Conservation (phyloP, 192 early-diverging fungal species). For the Coemansia sp. region DNA sequence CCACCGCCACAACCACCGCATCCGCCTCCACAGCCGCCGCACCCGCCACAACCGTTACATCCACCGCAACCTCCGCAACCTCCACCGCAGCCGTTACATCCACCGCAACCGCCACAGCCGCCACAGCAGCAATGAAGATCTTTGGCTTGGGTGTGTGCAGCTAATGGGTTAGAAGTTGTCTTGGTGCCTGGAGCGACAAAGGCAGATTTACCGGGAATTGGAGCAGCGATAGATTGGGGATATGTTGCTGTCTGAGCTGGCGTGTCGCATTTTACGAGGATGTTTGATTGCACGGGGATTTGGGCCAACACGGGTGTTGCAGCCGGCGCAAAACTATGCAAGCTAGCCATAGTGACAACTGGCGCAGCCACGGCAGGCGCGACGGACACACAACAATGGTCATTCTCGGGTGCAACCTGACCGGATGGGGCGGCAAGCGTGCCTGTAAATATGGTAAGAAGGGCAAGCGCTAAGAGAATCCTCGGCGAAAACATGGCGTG, state of each 20-base stretch:
- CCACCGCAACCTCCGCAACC: slow-evolving; percentile 24
- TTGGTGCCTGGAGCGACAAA: not conserved
- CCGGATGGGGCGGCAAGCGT: not conserved
- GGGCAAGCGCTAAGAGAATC: not conserved
- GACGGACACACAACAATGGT: slow-evolving; percentile 3
- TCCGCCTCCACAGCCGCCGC: no score
- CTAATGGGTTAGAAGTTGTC: not conserved
- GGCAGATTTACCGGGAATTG: not conserved
- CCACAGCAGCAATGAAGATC: slow-evolving; percentile 39
- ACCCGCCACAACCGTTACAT: slow-evolving; percentile 1
- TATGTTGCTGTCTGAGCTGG: not conserved
- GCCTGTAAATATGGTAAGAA: not conserved
- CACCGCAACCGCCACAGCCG: slow-evolving; percentile 22
- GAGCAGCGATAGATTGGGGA: not conserved
- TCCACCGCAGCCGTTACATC: not conserved
- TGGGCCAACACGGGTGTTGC: not conserved
- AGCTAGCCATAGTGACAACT: not conserved
- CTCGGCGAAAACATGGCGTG: slow-evolving; percentile 4
- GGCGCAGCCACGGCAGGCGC: not conserved
- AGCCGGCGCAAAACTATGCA: not conserved
- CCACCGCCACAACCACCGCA: not conserved
- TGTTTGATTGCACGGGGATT: not conserved
- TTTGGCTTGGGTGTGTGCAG: slow-evolving; percentile 19
- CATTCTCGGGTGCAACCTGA: not conserved
- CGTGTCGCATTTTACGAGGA: slow-evolving; percentile 10